These are phyloP conservation scores for Triticum dicoccoides DNA, from an alignment of 176 grass and related monocot genomes.

Conservation along the genomic window DNA sequence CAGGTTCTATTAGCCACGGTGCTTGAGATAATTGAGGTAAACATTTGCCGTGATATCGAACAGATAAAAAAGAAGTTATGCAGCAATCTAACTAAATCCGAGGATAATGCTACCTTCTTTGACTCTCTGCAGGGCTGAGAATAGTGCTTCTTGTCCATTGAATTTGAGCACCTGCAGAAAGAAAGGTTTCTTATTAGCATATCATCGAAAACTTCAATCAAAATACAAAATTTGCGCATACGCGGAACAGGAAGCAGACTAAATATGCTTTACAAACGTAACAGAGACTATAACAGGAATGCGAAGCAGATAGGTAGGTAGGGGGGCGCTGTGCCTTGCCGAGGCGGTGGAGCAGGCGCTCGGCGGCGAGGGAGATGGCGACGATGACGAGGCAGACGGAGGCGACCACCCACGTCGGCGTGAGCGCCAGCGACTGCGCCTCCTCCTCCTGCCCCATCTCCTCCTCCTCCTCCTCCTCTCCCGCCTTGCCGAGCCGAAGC, in stretches of 20 bases:
- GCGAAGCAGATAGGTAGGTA: background rate
- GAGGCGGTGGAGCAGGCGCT: constrained; percentile 67
- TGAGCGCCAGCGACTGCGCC: constrained; percentile 37
- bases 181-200: background rate
- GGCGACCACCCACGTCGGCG: constrained; percentile 68
- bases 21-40: background rate
- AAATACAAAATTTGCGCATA: too few relatives aligned
- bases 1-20: background rate
- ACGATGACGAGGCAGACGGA: constrained; percentile 54
- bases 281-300: background rate
- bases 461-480: background rate
- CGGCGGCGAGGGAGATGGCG: constrained; percentile 52
- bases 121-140: constrained; percentile 51
- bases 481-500: background rate
- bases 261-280: too few relatives aligned
- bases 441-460: constrained; percentile 12
- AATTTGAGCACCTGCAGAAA: constrained; percentile 35
- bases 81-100: background rate
- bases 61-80: background rate
- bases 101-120: constrained; percentile 48
- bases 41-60: background rate
- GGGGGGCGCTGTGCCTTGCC: constrained; percentile 35
- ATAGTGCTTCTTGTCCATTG: constrained; percentile 53
- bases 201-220: background rate
- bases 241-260: too few relatives aligned